phyloP scores from a whole-genome alignment of 306 rosid species.

The Adenanthera pavonina region DNA sequence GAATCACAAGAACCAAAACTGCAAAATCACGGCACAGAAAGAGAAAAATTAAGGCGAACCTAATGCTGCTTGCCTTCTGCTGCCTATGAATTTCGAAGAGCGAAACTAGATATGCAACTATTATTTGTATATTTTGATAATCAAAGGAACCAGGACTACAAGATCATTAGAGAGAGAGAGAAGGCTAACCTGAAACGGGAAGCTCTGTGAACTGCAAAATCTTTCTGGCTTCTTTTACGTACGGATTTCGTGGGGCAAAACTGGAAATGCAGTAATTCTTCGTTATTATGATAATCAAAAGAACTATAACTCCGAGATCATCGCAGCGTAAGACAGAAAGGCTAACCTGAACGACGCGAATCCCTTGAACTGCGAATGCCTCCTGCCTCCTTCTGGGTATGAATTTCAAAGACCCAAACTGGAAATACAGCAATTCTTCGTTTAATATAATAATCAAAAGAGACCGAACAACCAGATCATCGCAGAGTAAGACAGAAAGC shows the following conservation, averaged over 20 bases:
- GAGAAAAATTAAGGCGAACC: conserved; percentile 32
- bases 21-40: background rate
- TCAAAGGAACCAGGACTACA: background rate
- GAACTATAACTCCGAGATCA: background rate
- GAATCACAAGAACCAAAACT: background rate
- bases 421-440: background rate
- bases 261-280: background rate
- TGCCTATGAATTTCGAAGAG: background rate
- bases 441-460: background rate
- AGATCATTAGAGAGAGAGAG: background rate
- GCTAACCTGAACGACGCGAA: conserved; percentile 9
- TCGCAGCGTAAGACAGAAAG: background rate
- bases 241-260: background rate
- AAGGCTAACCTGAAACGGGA: background rate
- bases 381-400: background rate
- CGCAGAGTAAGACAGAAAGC: background rate
- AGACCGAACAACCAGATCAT: background rate
- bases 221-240: background rate
- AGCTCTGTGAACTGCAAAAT: background rate
- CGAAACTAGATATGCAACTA: background rate
- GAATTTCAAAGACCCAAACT: background rate
- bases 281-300: background rate
- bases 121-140: background rate
- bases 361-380: background rate
- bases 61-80: conserved; percentile 4